A percentile compares a stretch with the other conserved stretches of the same genome.
These are phyloP conservation scores for Erodium moschatum DNA, from an alignment of 441 rosid species.

Conservation along the genomic window DNA sequence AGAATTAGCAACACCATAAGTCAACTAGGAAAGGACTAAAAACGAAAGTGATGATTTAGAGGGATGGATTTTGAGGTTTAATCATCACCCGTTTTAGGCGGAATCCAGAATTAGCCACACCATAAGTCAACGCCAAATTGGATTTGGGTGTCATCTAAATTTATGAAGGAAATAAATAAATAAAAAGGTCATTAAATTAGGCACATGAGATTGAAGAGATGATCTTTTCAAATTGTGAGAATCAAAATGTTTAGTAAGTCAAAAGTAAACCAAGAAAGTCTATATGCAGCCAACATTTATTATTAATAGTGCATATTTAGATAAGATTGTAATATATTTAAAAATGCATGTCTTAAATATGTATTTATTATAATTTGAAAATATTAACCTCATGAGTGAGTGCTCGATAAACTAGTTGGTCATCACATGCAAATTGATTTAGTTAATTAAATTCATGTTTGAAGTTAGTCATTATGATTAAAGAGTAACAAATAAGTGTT, in stretches of 20 bases:
- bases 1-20: background rate
- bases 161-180: too few relatives aligned
- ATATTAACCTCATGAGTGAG: too few relatives aligned
- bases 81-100: background rate
- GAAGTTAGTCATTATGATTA: background rate
- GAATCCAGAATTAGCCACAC: background rate
- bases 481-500: background rate
- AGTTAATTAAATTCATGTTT: background rate
- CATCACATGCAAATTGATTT: background rate
- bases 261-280: background rate
- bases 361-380: too few relatives aligned
- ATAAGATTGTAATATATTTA: too few relatives aligned
- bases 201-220: background rate
- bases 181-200: too few relatives aligned
- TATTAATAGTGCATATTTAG: too few relatives aligned
- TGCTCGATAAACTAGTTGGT: background rate
- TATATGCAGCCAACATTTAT: background rate
- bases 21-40: background rate
- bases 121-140: too few relatives aligned
- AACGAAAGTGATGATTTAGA: background rate
- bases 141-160: too few relatives aligned
- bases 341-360: too few relatives aligned
- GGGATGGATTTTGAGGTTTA: background rate
- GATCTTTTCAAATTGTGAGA: background rate
- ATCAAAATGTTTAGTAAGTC: background rate